Percentiles rank a stretch among this genome's conserved stretches.
phyloP scores from a whole-genome alignment of 2,329 filamentous ascomycete genomes.

The Sporothrix globosa region DNA sequence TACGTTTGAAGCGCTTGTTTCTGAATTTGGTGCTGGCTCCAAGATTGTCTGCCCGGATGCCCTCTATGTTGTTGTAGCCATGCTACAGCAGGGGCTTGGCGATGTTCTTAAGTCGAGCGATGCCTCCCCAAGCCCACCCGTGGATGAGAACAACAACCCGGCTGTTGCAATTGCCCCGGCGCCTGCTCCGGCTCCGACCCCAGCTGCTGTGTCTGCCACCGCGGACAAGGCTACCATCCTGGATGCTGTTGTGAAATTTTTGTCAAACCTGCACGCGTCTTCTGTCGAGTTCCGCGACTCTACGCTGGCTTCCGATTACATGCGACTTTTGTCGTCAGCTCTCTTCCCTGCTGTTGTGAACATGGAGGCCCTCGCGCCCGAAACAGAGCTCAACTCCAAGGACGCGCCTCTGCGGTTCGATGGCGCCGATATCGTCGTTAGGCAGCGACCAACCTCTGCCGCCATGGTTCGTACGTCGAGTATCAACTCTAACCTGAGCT shows the following conservation, averaged over 20 bases:
- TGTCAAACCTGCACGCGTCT: conserved; percentile 75
- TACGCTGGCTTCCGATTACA: conserved; percentile 75
- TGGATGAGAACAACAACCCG: neutral
- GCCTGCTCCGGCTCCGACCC: neutral
- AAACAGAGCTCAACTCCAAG: conserved; percentile 83
- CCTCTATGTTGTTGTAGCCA: conserved; percentile 76
- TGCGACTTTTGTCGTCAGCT: conserved; percentile 75
- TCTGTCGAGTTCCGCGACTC: conserved; percentile 83
- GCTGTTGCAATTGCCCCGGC: neutral
- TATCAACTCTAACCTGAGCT: conserved; percentile 40
- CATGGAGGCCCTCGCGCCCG: conserved; percentile 78
- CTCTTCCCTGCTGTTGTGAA: conserved; percentile 89
- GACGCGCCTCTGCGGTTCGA: conserved; percentile 83
- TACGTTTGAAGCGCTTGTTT: conserved; percentile 63
- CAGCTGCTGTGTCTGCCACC: neutral
- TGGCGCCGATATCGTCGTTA: conserved; percentile 80
- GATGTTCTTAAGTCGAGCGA: conserved; percentile 66
- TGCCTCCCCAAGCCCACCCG: conserved; percentile 47
- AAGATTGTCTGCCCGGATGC: conserved; percentile 76
- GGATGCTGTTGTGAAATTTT: conserved; percentile 75
- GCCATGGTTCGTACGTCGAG: conserved; percentile 71
- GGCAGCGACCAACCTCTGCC: conserved; percentile 67
- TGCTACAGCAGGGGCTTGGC: conserved; percentile 85
- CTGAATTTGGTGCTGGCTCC: conserved; percentile 67
- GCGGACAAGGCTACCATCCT: conserved; percentile 67